Evolutionary conservation across 1,284 basidiomycete species (phyloP), one percentile per base, ranked within the genome.

Genomic region (Tilletia horrida): DNA sequence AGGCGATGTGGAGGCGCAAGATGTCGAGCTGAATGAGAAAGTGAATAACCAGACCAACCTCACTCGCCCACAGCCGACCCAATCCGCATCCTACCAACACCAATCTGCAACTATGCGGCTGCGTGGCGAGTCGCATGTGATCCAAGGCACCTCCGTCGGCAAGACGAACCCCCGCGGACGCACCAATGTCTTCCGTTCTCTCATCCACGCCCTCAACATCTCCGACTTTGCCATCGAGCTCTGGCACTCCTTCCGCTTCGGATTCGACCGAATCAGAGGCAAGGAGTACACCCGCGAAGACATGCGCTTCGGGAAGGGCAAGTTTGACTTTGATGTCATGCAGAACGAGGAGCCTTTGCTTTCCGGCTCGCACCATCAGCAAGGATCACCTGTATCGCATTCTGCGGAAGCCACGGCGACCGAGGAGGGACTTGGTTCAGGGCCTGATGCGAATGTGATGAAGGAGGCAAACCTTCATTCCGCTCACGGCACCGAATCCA

Each of bases 211-310:
- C 7, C 44, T 72, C 31, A 71, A 70, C 52, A 52, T 70, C 11
- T 57, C 62, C 27, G 70, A 72, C 62, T 64, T 67, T 50, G 23
- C 65, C 43, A 55, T 68, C 16, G 70, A 72, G 59, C 47, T 72
- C 44, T 72, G 70, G 70, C 64, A 70, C 52, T 63, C 66, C 23
- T 27, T 68, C 18, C 40, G 62, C 27, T 72, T 72, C 43, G 67
- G 50, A 23, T 47, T 65, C 40, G 70, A 72, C 50, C 64, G 69
- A 2, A 67, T 72, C 35, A 63, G 70, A 14, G 70, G 69, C n/a
- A 72, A 72, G 63, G 59, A 52, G 16, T 71, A 71, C 47, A 71
- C 70, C 23, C 62, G 69, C 31, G 44, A 52, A 27, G 70, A 71
- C 52, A 62, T 45, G 27, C 52, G 68, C 13, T 66, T 67, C 35